Conservation (phyloP, 2,329 filamentous ascomycete species). For the Trichophyton equinum region DNA sequence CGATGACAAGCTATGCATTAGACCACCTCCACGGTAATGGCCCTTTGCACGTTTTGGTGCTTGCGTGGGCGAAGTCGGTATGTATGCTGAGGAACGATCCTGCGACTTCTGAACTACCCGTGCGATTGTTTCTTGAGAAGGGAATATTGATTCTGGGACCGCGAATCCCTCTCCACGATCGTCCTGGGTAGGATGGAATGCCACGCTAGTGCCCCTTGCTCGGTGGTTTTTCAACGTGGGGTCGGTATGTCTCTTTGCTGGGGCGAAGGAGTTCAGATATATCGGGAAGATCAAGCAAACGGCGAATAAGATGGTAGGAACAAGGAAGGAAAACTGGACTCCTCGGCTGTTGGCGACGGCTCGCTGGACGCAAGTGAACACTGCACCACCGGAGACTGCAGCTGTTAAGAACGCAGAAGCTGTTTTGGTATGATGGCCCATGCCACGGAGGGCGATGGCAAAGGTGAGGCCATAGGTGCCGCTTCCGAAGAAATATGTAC, state of each 20-base stretch:
- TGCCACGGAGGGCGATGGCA: slow-evolving; percentile 45
- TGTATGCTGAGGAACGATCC: background rate
- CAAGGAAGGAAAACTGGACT: slow-evolving; percentile 39
- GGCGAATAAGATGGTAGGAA: slow-evolving; percentile 41
- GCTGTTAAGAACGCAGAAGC: slow-evolving; percentile 43
- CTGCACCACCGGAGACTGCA: slow-evolving; percentile 42
- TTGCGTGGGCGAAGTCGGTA: background rate
- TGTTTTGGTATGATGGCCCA: slow-evolving; percentile 46
- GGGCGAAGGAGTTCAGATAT: slow-evolving; percentile 39
- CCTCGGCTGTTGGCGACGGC: slow-evolving; percentile 31
- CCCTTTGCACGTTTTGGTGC: background rate
- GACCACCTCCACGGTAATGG: background rate
- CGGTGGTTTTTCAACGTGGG: slow-evolving; percentile 18
- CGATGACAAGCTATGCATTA: background rate
- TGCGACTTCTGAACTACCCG: background rate
- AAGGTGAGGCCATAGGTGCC: slow-evolving; percentile 49
- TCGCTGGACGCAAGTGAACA: slow-evolving; percentile 44
- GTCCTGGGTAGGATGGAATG: background rate
- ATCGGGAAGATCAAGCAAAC: slow-evolving; percentile 42
- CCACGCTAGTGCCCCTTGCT: background rate
- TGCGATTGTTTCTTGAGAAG: background rate
- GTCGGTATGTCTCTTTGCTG: slow-evolving; percentile 40
- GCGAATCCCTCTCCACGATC: background rate
- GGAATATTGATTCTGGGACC: slow-evolving; percentile 1
- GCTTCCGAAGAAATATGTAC: slow-evolving; percentile 49